These are phyloP conservation scores for Astrothelium macrocarpum DNA, from an alignment of 495 filamentous ascomycete genomes.

Conservation along the genomic window DNA sequence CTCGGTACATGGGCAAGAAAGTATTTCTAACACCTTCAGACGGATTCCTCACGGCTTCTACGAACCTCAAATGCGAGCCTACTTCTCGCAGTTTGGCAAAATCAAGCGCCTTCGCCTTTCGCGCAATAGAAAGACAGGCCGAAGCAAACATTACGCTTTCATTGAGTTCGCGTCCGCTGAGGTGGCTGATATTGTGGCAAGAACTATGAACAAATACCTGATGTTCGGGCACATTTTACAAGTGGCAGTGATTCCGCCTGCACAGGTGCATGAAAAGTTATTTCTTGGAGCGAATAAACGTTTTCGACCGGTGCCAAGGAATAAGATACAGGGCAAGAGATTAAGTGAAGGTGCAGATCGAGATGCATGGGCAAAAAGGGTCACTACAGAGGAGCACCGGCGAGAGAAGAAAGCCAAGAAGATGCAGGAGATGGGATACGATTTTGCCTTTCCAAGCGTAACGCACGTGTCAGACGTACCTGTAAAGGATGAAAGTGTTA, in stretches of 20 bases:
- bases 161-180: conserved; percentile 71
- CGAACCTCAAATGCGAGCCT: conserved; percentile 86
- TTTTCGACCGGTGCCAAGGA: conserved; percentile 66
- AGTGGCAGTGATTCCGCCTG: conserved; percentile 64
- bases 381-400: conserved; percentile 58
- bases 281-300: conserved; percentile 82
- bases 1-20: not conserved
- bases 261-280: conserved; percentile 67
- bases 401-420: conserved; percentile 57
- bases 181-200: conserved; percentile 79
- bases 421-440: conserved; percentile 74
- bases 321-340: conserved; percentile 65
- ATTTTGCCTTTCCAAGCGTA: conserved; percentile 64
- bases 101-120: conserved; percentile 76
- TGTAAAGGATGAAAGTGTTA: conserved; percentile 22
- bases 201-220: conserved; percentile 96
- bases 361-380: conserved; percentile 64
- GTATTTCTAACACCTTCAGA: conserved; percentile 30
- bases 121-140: conserved; percentile 79
- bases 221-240: conserved; percentile 88
- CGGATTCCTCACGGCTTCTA: conserved; percentile 93
- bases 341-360: conserved; percentile 60
- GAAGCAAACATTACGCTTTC: conserved; percentile 85
- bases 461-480: conserved; percentile 54
- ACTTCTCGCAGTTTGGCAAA: conserved; percentile 91